Evolutionary conservation across 2,329 filamentous ascomycete genomes (phyloP), one percentile per base, ranked within the genome.

Genomic region (Nothopassalora personata): DNA sequence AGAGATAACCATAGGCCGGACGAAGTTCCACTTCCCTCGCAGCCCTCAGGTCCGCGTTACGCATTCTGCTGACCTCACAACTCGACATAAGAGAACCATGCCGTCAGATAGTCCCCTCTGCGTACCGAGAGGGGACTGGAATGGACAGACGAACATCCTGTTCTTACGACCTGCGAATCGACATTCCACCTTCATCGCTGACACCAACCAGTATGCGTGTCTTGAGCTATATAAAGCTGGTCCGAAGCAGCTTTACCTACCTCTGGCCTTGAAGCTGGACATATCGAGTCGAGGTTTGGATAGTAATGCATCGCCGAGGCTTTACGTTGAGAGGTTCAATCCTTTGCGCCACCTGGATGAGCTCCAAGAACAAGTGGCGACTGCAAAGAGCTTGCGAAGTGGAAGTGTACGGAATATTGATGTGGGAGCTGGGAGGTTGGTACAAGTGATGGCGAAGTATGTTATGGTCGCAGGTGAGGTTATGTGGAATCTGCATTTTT

Each of bases 401-500:
- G 49, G 49, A 3, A 18, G 18, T 51, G 46, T 28, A 11, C 18
- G 46, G 9, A 28, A 28, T 28, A 27, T 49, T 5, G 46, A 49
- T 28, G 19, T 30, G 8, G 46, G 46, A 5, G 23, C 27, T 49
- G 49, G 30, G 30, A 28, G 27, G 11, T 5, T 31, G 7, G 49
- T 51, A 11, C 49, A 51, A n/a, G 30, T 51, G 8, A 34, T 51
- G 6, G 49, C 30, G 10, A 28, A 30, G 15, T 51, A 51, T 34
- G 49, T 51, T 7, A 51, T 51, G 49, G 34, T 67, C 60, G 19
- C 51, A 49, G 5, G 64, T 60, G n/a, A 67, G 31, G 18, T 67
- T 60, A 31, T 92, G 94, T 77, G 91, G 94, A 67, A 89, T 84
- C 30, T 51, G 27, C 49, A 51, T 30, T 33, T 51, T n/a, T 51